Percentiles rank a stretch among this genome's conserved stretches.
Conservation (phyloP, 768 basidiomycete species). For the Agrocybe chaxingu region DNA sequence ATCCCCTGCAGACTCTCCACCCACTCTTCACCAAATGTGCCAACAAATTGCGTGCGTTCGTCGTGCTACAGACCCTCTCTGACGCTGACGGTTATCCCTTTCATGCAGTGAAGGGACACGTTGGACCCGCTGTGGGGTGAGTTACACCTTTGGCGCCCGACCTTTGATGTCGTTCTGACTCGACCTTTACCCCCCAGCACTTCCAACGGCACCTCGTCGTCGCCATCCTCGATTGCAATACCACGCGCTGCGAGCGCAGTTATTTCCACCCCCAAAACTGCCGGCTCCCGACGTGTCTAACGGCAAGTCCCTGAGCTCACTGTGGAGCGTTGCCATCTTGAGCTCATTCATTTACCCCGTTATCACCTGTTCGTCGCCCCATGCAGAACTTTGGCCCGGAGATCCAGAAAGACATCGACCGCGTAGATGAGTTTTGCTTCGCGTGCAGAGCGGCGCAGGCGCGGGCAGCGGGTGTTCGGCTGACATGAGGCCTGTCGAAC, state of each 20-base stretch:
- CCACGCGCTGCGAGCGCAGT: constrained; percentile 59
- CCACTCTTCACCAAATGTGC: constrained; percentile 47
- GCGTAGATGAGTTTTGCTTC: constrained; percentile 68
- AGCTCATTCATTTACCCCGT: not conserved
- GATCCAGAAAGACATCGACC: constrained; percentile 66
- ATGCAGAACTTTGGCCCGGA: constrained; percentile 64
- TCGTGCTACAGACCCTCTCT: not conserved
- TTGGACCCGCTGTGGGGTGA: constrained; percentile 70
- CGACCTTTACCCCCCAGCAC: constrained; percentile 43
- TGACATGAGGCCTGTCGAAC: constrained; percentile 11
- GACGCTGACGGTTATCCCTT: constrained; percentile 10
- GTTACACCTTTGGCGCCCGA: constrained; percentile 14
- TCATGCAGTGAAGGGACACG: constrained; percentile 69
- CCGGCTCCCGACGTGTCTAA: constrained; percentile 48
- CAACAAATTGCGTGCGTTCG: constrained; percentile 68
- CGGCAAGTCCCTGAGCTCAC: constrained; percentile 38
- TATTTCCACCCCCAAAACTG: constrained; percentile 57
- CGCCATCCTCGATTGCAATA: constrained; percentile 76
- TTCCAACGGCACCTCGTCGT: constrained; percentile 74
- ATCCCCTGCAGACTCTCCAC: not conserved
- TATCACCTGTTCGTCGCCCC: not conserved
- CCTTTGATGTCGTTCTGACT: constrained; percentile 8
- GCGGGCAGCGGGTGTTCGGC: constrained; percentile 25
- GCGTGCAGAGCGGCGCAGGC: constrained; percentile 61
- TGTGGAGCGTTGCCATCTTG: not conserved